Percentiles rank a stretch among this genome's conserved stretches.
Evolutionary conservation across 2,329 filamentous ascomycete genomes (phyloP).

Genomic region (Fusarium austroafricanum): DNA sequence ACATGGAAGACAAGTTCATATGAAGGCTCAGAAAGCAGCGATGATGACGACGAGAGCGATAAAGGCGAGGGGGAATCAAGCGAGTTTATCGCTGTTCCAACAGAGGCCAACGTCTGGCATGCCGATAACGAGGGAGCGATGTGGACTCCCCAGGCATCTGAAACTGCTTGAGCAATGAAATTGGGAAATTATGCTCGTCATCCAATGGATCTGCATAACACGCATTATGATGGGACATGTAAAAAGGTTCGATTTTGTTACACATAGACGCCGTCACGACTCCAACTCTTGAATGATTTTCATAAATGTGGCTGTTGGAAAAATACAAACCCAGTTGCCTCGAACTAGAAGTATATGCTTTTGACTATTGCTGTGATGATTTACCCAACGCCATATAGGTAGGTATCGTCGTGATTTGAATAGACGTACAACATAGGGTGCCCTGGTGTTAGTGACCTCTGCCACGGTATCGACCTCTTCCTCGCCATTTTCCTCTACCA

Average conservation of each 20-base stretch:
- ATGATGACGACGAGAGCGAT: slow-evolving; percentile 53
- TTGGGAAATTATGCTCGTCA: slow-evolving; percentile 25
- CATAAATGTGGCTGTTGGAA: slow-evolving; percentile 4
- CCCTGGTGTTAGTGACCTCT: slow-evolving; percentile 45
- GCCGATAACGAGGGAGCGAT: slow-evolving; percentile 58
- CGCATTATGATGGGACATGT: slow-evolving; percentile 43
- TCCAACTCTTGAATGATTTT: slow-evolving; percentile 40
- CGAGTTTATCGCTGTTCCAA: slow-evolving; percentile 65
- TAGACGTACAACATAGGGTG: slow-evolving; percentile 16
- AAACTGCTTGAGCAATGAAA: slow-evolving; percentile 32
- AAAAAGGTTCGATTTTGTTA: slow-evolving; percentile 42
- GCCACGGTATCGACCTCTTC: slow-evolving; percentile 53
- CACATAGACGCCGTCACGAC: slow-evolving; percentile 49
- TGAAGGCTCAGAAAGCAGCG: slow-evolving; percentile 52
- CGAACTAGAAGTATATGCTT: not conserved
- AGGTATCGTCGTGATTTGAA: slow-evolving; percentile 35
- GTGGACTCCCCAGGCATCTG: slow-evolving; percentile 53
- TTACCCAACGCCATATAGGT: slow-evolving; percentile 10
- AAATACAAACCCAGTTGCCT: slow-evolving; percentile 23
- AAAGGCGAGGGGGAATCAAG: slow-evolving; percentile 47
- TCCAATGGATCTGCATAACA: slow-evolving; percentile 31
- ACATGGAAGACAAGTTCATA: slow-evolving; percentile 62
- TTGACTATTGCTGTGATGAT: not conserved
- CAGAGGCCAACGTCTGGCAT: slow-evolving; percentile 56
- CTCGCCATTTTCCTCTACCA: slow-evolving; percentile 54